Base-by-base conservation (phyloP, 495 filamentous ascomycete species). In the Penicillium cinerascens region DNA sequence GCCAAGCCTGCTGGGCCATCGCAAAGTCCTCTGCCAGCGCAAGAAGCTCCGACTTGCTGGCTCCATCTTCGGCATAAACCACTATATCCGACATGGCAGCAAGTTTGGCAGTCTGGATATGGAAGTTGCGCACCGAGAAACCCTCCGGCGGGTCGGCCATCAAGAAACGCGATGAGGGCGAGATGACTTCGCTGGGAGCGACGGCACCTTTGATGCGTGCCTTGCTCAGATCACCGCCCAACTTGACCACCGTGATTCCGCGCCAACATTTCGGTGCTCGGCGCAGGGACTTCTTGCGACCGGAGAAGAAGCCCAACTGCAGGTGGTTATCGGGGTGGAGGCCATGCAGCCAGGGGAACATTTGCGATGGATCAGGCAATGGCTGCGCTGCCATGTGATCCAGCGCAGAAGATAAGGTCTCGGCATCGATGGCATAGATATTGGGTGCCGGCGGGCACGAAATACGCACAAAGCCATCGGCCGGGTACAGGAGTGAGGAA, bases 311-410 rank as follows among this genome's bases (percentile, higher is more conserved):
- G 15, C 86, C 83, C 50, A 91, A 76, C 63, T 98, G 93, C 47
- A 96, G 78, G 39, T 89, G 84, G 61, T 97, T 98, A 47, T 84
- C 81, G 3, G 87, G 84, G 59, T 97, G 92, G n/a, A 97, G 71
- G 18, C 93, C 93, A 73, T 98, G 93, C 8, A 96, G 78, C 93
- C 93, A 98, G n/a, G 93, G 93, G 61, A 97, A 98, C 58, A 96
- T 86, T 53, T 82, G 78, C 9, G 82, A 77, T 1, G 95, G 85
- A 52, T 95, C 87, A 8, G 93, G 92, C 20, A 97, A 69, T 10
- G 88, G 83, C 58, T 95, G 89, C 3, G 82, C 78, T 0, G 92
- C 80, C 49, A 82, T 68, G 54, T 92, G 80, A 54, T 92, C 82
- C 8, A 96, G 56, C 2, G 92, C 88, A 10, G 84, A 80, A 16